A percentile compares a stretch with the other conserved stretches of the same genome.
Conservation (phyloP, 345 rosid species). For the Eutrema yunnanense region DNA sequence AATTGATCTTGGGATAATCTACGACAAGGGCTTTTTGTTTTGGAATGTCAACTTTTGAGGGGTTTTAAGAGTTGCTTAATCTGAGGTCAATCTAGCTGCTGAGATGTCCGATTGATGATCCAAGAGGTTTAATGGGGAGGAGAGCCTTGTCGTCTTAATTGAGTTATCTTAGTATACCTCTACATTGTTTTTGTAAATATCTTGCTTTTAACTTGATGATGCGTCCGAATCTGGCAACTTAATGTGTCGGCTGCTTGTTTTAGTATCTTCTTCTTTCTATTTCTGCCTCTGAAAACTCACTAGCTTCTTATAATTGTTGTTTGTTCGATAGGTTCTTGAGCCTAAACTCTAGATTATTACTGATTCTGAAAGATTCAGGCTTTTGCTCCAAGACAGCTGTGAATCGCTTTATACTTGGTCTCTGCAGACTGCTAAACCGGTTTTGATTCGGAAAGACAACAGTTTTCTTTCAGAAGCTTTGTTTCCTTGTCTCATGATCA, state of each 20-base stretch:
- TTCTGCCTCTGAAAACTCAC: slow-evolving; percentile 5
- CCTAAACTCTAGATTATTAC: slow-evolving; percentile 8
- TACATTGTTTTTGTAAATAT: neutral
- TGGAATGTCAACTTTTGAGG: neutral
- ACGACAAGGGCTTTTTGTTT: neutral
- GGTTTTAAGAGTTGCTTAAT: slow-evolving; percentile 17
- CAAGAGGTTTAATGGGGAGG: slow-evolving; percentile 4
- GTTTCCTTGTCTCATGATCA: slow-evolving; percentile 26
- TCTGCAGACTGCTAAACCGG: neutral
- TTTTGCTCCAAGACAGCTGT: slow-evolving; percentile 8
- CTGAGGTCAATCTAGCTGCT: slow-evolving; percentile 21
- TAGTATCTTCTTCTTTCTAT: slow-evolving; percentile 3
- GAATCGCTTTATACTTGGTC: neutral
- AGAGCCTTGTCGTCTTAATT: slow-evolving; percentile 7
- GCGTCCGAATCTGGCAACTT: slow-evolving; percentile 30
- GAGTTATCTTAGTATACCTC: neutral
- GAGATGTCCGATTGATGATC: slow-evolving; percentile 13
- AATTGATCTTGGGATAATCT: slow-evolving; percentile 4
- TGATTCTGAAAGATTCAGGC: neutral
- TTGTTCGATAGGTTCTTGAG: slow-evolving; percentile 11
- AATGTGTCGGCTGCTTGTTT: neutral
- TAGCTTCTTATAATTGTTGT: neutral
- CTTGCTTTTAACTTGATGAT: slow-evolving; percentile 15
- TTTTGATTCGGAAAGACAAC: neutral
- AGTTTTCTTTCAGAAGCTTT: neutral